phyloP scores from a whole-genome alignment of 208 protist genomes.

The Naegleria fowleri region DNA sequence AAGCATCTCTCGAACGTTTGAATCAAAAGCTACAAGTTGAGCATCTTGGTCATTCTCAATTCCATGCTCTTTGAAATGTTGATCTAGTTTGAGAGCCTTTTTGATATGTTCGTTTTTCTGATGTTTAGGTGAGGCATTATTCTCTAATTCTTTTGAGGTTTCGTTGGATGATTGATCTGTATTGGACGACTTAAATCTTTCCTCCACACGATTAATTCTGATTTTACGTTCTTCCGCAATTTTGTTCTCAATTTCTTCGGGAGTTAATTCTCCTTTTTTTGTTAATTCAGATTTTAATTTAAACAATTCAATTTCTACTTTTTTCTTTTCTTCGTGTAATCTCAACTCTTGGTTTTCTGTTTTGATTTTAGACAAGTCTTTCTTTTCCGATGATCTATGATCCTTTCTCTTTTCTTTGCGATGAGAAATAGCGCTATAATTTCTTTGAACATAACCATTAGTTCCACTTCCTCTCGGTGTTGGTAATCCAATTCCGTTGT shows the following conservation, averaged over 20 bases:
- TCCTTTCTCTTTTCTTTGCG: neutral
- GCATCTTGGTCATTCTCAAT: neutral
- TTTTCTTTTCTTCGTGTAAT: neutral
- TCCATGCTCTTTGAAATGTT: neutral
- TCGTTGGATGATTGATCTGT: neutral
- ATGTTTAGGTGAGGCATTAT: neutral
- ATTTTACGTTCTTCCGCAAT: neutral
- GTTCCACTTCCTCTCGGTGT: neutral
- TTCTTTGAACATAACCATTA: neutral
- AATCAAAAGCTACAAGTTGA: neutral
- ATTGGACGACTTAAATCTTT: neutral
- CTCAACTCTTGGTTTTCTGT: neutral
- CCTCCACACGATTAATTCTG: neutral
- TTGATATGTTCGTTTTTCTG: neutral
- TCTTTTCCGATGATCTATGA: neutral
- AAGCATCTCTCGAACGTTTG: neutral
- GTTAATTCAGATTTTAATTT: slow-evolving; percentile 3
- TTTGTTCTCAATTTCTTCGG: neutral
- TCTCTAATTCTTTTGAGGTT: neutral
- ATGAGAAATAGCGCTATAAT: neutral
- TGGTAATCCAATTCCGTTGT: slow-evolving; percentile 13
- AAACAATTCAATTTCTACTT: slow-evolving; percentile 6
- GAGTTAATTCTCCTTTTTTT: neutral
- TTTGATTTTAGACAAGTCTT: neutral
- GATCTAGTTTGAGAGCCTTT: neutral